A percentile compares a stretch with the other conserved stretches of the same genome.
Conservation (phyloP, 2,329 filamentous ascomycete genomes). For the Xylaria sp. region DNA sequence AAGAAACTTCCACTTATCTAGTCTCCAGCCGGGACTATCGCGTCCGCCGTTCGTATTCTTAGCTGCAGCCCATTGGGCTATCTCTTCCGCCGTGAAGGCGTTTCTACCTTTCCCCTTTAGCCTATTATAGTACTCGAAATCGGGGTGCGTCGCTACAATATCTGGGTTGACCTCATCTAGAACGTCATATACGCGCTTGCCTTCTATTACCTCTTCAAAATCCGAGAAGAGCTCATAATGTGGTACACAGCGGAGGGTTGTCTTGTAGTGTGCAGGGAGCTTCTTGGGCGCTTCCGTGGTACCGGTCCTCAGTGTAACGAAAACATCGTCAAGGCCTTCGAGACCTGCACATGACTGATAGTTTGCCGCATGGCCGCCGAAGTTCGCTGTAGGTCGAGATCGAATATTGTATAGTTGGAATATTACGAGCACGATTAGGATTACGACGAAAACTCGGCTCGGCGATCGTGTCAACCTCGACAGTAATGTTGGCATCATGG, state of each 20-base stretch:
- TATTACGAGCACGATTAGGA: conserved; percentile 39
- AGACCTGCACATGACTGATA: conserved; percentile 41
- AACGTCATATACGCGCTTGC: conserved; percentile 61
- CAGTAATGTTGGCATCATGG: conserved; percentile 28
- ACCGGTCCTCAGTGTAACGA: conserved; percentile 68
- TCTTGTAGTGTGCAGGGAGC: conserved; percentile 64
- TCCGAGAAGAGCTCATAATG: conserved; percentile 69
- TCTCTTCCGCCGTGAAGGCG: conserved; percentile 52
- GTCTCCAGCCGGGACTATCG: conserved; percentile 61
- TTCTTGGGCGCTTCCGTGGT: conserved; percentile 67
- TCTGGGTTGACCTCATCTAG: conserved; percentile 56
- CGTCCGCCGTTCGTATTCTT: conserved; percentile 47
- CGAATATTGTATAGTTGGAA: conserved; percentile 42
- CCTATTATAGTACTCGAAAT: conserved; percentile 64
- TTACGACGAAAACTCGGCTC: conserved; percentile 35
- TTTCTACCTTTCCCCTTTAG: conserved; percentile 56
- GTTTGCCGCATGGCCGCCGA: conserved; percentile 6
- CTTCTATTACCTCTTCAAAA: conserved; percentile 62
- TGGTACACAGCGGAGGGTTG: conserved; percentile 65
- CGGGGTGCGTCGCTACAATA: conserved; percentile 54
- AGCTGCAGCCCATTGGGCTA: conserved; percentile 45
- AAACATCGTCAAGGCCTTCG: conserved; percentile 60
- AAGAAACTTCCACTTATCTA: conserved; percentile 69
- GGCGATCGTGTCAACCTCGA: conserved; percentile 37
- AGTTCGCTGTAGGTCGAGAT: conserved; percentile 29